Conservation (phyloP, 305 asterid species). For the Ilex paraguariensis region DNA sequence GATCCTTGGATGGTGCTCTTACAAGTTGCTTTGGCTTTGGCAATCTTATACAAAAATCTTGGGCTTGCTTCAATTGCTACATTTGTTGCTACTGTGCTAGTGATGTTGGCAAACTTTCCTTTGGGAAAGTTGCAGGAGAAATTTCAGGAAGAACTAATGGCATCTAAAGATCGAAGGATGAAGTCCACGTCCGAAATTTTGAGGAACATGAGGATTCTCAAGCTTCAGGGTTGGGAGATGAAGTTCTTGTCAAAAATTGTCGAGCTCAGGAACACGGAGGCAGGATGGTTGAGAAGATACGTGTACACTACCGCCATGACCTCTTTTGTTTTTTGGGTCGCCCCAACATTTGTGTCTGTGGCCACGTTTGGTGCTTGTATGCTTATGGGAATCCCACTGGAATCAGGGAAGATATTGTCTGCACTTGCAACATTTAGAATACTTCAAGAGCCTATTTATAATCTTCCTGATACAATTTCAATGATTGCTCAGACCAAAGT, state of each 20-base stretch:
- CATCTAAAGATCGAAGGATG: conserved; percentile 79
- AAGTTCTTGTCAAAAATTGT: conserved; percentile 56
- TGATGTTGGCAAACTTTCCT: conserved; percentile 68
- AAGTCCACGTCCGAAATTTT: conserved; percentile 77
- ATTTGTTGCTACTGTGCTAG: conserved; percentile 43
- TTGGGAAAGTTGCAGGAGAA: conserved; percentile 59
- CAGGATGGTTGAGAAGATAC: conserved; percentile 61
- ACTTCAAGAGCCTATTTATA: conserved; percentile 73
- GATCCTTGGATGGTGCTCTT: conserved; percentile 64
- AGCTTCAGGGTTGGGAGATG: conserved; percentile 93
- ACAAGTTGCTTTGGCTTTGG: conserved; percentile 52
- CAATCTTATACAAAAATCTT: conserved; percentile 53
- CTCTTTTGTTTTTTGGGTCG: conserved; percentile 54
- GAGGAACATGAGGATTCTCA: conserved; percentile 86
- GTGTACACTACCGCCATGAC: conserved; percentile 43
- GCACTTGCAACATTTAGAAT: conserved; percentile 82
- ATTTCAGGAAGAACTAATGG: conserved; percentile 65
- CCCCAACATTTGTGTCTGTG: conserved; percentile 74
- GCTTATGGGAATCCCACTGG: conserved; percentile 69
- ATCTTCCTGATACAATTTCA: conserved; percentile 70
- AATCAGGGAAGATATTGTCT: conserved; percentile 78
- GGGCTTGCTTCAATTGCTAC: conserved; percentile 69
- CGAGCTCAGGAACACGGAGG: conserved; percentile 54
- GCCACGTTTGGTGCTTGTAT: conserved; percentile 66
- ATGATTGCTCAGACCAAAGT: conserved; percentile 82